Conservation (phyloP, 2,329 filamentous ascomycete genomes). For the Aspergillus floridensis region DNA sequence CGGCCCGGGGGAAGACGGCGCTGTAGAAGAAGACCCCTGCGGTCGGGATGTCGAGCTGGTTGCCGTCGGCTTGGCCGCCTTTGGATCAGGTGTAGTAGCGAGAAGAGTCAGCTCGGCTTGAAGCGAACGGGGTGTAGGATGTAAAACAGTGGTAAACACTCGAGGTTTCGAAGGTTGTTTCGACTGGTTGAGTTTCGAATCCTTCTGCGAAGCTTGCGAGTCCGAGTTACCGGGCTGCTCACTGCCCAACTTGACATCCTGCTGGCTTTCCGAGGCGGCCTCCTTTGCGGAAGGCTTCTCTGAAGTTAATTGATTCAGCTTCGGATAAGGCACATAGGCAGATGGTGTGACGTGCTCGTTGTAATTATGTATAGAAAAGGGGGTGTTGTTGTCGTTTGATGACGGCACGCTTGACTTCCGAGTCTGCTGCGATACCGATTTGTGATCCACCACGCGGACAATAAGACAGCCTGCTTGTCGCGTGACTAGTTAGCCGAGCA, state of each 20-base stretch:
- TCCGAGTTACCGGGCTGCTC: constrained; percentile 49
- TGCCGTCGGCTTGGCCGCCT: constrained; percentile 48
- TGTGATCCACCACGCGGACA: constrained; percentile 89
- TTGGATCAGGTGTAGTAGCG: constrained; percentile 65
- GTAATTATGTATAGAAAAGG: constrained; percentile 89
- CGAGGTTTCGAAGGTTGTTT: constrained; percentile 57
- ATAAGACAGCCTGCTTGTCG: constrained; percentile 68
- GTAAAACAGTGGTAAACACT: constrained; percentile 75
- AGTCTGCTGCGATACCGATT: constrained; percentile 60
- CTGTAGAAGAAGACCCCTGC: constrained; percentile 40
- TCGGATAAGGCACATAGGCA: constrained; percentile 72
- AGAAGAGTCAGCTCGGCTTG: constrained; percentile 75
- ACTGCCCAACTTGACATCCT: constrained; percentile 21
- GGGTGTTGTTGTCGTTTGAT: constrained; percentile 60
- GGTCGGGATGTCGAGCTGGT: constrained; percentile 42
- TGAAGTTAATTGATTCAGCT: constrained; percentile 36
- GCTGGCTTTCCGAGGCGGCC: constrained; percentile 20
- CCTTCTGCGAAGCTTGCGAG: constrained; percentile 57
- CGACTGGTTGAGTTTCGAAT: constrained; percentile 44
- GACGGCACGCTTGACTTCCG: constrained; percentile 55
- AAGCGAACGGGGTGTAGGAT: constrained; percentile 74
- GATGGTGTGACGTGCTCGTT: constrained; percentile 89
- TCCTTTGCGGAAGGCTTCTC: constrained; percentile 29
- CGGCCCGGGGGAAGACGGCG: constrained; percentile 66
- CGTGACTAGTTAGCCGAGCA: constrained; percentile 7